Evolutionary conservation across 1,284 basidiomycete genomes (phyloP).

Genomic region (Ganoderma leucocontextum): DNA sequence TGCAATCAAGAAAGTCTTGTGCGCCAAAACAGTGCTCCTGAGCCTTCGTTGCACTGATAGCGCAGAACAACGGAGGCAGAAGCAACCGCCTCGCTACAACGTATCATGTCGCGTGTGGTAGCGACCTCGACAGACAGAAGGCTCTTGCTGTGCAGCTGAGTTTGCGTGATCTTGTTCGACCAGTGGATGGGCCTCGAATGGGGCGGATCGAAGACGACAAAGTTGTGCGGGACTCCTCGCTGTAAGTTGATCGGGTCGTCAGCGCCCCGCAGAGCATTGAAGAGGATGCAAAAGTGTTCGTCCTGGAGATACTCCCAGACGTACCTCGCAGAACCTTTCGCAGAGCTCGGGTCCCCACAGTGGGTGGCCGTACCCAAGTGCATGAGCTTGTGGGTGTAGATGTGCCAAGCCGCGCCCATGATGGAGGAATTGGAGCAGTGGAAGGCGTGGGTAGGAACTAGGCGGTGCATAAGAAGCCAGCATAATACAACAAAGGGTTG

Average conservation of each 20-base stretch:
- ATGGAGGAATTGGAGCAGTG: neutral
- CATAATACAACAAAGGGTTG: neutral
- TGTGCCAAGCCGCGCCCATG: constrained; percentile 2
- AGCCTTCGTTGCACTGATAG: constrained; percentile 16
- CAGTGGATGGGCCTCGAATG: neutral
- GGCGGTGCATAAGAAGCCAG: neutral
- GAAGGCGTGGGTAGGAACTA: too few relatives aligned
- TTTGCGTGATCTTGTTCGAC: constrained; percentile 13
- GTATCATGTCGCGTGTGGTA: neutral
- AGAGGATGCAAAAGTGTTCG: constrained; percentile 3
- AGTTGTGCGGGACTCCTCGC: constrained; percentile 5
- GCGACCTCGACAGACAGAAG: constrained; percentile 5
- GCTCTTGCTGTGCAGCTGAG: constrained; percentile 17
- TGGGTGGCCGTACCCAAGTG: constrained; percentile 6
- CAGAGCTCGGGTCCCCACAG: constrained; percentile 8
- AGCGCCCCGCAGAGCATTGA: constrained; percentile 1
- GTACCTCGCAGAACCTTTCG: constrained; percentile 1
- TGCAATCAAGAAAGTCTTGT: constrained; percentile 11
- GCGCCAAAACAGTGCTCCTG: constrained; percentile 14
- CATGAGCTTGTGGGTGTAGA: constrained; percentile 1
- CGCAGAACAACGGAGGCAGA: constrained; percentile 3
- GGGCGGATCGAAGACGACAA: constrained; percentile 4
- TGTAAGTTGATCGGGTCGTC: constrained; percentile 8
- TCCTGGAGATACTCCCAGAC: constrained; percentile 4
- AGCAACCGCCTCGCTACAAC: neutral